These are phyloP conservation scores for Fraxinus platypoda DNA, from an alignment of 305 asterid genomes.

Conservation along the genomic window DNA sequence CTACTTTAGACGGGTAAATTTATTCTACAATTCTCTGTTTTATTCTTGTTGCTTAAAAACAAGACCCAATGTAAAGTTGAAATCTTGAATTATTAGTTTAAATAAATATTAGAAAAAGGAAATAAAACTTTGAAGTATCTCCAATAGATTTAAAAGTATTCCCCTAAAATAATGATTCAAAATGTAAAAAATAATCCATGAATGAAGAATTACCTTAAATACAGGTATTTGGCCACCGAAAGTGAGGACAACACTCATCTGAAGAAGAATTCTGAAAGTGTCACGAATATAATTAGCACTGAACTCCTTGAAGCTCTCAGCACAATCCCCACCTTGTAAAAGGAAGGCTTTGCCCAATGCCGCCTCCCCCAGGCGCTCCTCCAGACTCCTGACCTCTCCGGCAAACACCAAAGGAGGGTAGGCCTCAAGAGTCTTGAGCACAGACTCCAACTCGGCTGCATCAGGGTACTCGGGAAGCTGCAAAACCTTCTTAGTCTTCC, in stretches of 20 bases:
- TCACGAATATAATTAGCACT: constrained; percentile 68
- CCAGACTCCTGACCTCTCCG: constrained; percentile 74
- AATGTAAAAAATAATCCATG: background rate
- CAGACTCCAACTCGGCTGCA: constrained; percentile 52
- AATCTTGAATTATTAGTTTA: background rate
- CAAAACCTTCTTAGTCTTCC: constrained; percentile 70
- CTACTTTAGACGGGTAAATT: too few relatives aligned
- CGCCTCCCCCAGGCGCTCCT: constrained; percentile 73
- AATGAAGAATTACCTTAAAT: constrained; percentile 43
- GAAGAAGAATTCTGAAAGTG: constrained; percentile 72
- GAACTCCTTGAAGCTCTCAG: constrained; percentile 81
- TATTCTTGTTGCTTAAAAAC: background rate
- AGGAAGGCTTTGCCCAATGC: constrained; percentile 67
- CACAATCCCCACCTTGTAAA: constrained; percentile 79
- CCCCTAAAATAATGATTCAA: constrained; percentile 2
- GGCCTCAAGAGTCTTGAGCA: constrained; percentile 52
- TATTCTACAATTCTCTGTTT: background rate
- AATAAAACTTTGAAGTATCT: background rate
- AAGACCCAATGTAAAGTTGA: background rate
- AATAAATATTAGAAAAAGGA: background rate
- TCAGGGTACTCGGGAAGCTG: constrained; percentile 78
- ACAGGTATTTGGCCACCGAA: constrained; percentile 84
- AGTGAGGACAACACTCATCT: constrained; percentile 79
- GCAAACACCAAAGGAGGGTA: constrained; percentile 79
- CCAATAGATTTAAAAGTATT: constrained; percentile 17